Evolutionary conservation across 1,139 yeast genomes (phyloP).

Genomic region (Candida smagusa): DNA sequence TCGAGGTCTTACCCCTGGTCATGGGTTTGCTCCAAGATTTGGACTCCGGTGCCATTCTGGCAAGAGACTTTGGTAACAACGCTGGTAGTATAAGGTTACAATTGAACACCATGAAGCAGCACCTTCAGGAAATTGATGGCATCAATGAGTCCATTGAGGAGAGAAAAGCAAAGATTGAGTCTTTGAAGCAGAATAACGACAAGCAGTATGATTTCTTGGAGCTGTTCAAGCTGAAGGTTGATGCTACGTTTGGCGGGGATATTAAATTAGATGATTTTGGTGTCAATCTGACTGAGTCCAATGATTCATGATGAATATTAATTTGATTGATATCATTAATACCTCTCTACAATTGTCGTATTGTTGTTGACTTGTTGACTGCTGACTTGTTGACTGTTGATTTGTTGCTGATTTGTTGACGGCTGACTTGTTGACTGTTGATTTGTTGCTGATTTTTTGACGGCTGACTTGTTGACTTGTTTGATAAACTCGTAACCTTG

Average conservation of each 20-base stretch:
- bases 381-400: too few species aligned
- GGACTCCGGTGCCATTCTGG: conserved; percentile 34
- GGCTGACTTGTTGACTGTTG: too few species aligned
- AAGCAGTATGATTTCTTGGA: conserved; percentile 25
- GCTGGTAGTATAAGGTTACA: conserved; percentile 42
- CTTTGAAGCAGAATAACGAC: conserved; percentile 23
- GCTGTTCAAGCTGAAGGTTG: conserved; percentile 16
- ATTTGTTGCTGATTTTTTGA: too few species aligned
- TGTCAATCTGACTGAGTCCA: not conserved
- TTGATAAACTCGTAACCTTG: too few species aligned
- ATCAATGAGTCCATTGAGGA: conserved; percentile 35
- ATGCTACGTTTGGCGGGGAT: conserved; percentile 6
- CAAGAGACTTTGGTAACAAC: conserved; percentile 44
- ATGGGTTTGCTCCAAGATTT: conserved; percentile 35
- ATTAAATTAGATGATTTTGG: not conserved
- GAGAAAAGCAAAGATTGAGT: conserved; percentile 25
- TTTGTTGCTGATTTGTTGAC: too few species aligned
- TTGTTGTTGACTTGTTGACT: too few species aligned
- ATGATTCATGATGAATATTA: too few species aligned
- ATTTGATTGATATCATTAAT: too few species aligned
- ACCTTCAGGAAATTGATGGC: conserved; percentile 36
- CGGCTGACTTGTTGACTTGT: too few species aligned
- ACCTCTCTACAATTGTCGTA: too few species aligned
- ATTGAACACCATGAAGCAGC: conserved; percentile 28
- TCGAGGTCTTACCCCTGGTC: conserved; percentile 40